phyloP scores from a whole-genome alignment of 2,329 filamentous ascomycete genomes.

The Exophiala sp. region DNA sequence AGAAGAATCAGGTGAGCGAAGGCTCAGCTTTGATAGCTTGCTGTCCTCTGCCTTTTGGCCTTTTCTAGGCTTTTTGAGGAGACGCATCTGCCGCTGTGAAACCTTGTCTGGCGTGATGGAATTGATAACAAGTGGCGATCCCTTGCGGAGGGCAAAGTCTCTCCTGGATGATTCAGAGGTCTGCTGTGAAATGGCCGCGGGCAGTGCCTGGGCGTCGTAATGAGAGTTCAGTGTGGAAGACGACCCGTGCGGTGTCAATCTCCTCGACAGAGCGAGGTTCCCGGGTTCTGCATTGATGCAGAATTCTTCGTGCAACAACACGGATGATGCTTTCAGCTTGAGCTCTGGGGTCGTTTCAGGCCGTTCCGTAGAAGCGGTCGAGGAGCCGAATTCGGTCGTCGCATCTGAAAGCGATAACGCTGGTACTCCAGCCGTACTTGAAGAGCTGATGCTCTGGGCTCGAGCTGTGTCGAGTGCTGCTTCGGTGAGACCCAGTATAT shows the following conservation, averaged over 20 bases:
- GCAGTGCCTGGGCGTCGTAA: constrained; percentile 44
- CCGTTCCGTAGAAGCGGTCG: constrained; percentile 10
- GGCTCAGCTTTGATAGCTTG: constrained; percentile 19
- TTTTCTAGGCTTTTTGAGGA: constrained; percentile 19
- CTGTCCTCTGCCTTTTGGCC: constrained; percentile 9
- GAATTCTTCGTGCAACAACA: constrained; percentile 23
- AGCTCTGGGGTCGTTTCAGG: constrained; percentile 5
- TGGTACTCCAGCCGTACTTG: constrained; percentile 18
- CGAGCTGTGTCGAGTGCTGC: constrained; percentile 21
- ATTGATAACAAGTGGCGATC: constrained; percentile 32
- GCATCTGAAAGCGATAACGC: constrained; percentile 26
- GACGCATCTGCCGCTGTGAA: constrained; percentile 17
- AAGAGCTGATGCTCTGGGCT: constrained; percentile 27
- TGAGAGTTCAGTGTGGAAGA: constrained; percentile 47
- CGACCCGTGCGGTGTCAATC: constrained; percentile 30
- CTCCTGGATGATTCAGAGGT: constrained; percentile 42
- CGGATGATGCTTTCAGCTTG: constrained; percentile 22
- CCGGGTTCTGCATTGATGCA: constrained; percentile 6
- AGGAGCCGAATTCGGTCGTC: constrained; percentile 26
- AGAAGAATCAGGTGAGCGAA: constrained; percentile 24
- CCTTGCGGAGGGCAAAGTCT: constrained; percentile 39
- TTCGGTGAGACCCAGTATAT: constrained; percentile 26
- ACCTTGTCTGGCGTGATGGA: constrained; percentile 23
- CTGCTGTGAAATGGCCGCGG: constrained; percentile 41
- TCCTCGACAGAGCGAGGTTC: constrained; percentile 1